Base-by-base conservation (phyloP, 768 basidiomycete species). In the Suillus alpinus region DNA sequence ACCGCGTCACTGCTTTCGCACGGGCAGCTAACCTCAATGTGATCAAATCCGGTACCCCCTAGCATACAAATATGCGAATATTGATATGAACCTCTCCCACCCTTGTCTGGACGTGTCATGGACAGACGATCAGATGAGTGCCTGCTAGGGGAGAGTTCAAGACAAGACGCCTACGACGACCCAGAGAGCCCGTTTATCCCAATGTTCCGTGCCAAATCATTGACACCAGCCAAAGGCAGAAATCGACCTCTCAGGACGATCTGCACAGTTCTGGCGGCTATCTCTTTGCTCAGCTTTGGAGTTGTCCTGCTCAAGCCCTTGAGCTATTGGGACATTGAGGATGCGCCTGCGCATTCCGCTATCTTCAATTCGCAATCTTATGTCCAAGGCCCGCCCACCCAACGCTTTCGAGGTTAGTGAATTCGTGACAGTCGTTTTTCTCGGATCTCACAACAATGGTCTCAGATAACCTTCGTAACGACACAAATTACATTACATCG, bases 401-500 rank as follows among this genome's bases (percentile, higher is more conserved):
- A 71, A 56, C 76, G 75, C 41, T 88, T 88, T 73, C 76, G 85
- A 78, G 85, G 86, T 83, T 58, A 47, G 70, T 59, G 3, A 39
- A 57, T 29, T 44, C 36, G 10, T 26, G 7, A 7, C 6, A 26
- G 12, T 20, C 16, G 23, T 26, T 18, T 4, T 36, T 26, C 12
- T 26, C 12, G 23, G 12, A 29, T 16, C 40, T 43, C 14, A 56
- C 41, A 59, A 20, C 39, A 56, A 47, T 51, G 29, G 34, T 29
- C 8, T 29, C 46, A 87, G 89, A 89, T 64, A 90, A 89, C 64
- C 73, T 91, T 39, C 81, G 79, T 16, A 73, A 81, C 20, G 83
- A 88, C 59, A 75, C 76, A 4, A 79, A 86, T 63, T 91, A 90
- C 63, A 83, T 91, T 61, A 86, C 88, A 1, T 87, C 87, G 14